Evolutionary conservation across 139 green algal species (phyloP), one percentile per base, ranked within the genome.

Genomic region (Chlamydomonas eustigma): DNA sequence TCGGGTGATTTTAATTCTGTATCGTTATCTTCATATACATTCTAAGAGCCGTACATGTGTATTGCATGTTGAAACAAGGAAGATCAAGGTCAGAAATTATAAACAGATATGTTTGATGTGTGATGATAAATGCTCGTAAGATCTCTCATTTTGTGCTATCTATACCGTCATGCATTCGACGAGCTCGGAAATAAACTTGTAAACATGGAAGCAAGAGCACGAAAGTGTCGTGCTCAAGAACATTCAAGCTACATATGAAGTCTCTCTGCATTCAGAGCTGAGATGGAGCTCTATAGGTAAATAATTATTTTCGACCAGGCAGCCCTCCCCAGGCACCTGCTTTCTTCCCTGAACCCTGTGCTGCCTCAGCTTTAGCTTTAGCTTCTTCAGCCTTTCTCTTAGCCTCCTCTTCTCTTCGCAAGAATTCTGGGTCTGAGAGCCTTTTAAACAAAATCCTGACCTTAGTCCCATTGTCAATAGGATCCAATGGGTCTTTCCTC

Each of bases 401-500:
- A 2, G 64, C 73, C 73, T 79, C 84, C 37, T 69, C 84, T 78
- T 91, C 86, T 6, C 79, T 76, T 66, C 70, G 77, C 28, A 75
- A 25, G 50, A 85, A 71, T 77, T 88, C 85, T 2, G 90, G 89
- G 72, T 92, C 82, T 0, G 84, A 92, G 36, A 95, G 73, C 1
- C 90, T 78, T 73, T 84, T 83, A 78, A 92, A 94, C 38, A 90
- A 80, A 4, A 92, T 69, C 64, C 67, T 65, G 39, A 98, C 94
- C 86, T 97, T 97, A 69, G 77, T 88, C 77, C 90, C 89, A n/a
- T 74, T 86, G 77, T 97, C 94, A 65, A 98, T 97, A 65, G 88
- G 81, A 78, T 97, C 92, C 76, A 97, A 80, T 0, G 90, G 87
- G 79, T 98, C 94, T 85, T 98, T 98, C 39, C 94, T 86, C 81